phyloP scores from a whole-genome alignment of 2,329 filamentous ascomycete genomes.

The Colletotrichum zoysiae region DNA sequence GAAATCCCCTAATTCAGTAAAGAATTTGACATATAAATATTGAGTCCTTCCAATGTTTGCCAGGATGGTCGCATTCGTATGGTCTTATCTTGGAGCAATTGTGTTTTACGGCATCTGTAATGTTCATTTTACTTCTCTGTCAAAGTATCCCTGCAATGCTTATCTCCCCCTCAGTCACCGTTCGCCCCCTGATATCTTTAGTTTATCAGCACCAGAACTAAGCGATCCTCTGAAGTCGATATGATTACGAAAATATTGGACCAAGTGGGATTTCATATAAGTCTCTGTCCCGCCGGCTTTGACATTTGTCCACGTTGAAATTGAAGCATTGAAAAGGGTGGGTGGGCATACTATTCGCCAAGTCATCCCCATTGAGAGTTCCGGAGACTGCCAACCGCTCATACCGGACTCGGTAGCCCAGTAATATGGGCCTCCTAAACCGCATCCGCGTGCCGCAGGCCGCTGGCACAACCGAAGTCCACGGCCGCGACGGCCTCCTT shows the following conservation, averaged over 20 bases:
- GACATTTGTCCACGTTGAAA: background rate
- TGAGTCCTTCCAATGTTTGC: no score
- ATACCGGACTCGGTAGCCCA: background rate
- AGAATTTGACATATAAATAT: background rate
- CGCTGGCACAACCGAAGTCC: conserved; percentile 33
- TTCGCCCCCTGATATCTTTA: conserved; percentile 19
- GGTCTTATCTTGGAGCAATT: background rate
- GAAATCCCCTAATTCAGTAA: no score
- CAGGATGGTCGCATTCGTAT: background rate
- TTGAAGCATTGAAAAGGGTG: background rate
- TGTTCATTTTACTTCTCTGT: background rate
- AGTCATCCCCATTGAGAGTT: background rate
- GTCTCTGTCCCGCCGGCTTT: background rate
- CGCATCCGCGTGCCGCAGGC: conserved; percentile 31
- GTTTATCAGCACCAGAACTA: conserved; percentile 11
- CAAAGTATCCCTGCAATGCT: conserved; percentile 24
- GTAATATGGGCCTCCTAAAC: conserved; percentile 30
- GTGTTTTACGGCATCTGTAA: no score
- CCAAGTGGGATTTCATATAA: conserved; percentile 25
- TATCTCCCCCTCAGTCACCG: conserved; percentile 36
- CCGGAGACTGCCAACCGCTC: background rate
- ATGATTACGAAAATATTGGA: conserved; percentile 3
- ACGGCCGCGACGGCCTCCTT: conserved; percentile 49
- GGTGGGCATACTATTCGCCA: background rate
- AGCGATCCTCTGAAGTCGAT: background rate